Conservation (phyloP, 2,329 filamentous ascomycete species). For the Cladobotryum mycophilum region DNA sequence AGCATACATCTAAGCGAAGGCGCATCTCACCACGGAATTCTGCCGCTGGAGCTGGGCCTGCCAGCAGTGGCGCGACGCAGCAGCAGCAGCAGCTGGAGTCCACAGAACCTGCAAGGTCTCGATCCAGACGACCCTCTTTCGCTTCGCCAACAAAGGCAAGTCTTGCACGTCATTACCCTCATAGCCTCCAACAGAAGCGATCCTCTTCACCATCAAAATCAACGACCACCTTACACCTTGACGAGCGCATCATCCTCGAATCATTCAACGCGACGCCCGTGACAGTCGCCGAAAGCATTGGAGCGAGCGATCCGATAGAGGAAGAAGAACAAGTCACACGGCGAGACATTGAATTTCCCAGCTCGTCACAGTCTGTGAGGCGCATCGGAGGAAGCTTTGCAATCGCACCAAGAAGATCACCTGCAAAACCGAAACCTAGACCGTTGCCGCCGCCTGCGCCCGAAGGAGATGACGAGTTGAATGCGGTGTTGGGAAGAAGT, state of each 20-base stretch:
- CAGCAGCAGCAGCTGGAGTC: slow-evolving; percentile 1
- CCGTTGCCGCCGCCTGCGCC: slow-evolving; percentile 40
- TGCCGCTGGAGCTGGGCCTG: slow-evolving; percentile 22
- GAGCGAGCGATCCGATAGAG: background rate
- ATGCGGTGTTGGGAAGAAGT: slow-evolving; percentile 25
- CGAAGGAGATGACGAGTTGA: slow-evolving; percentile 22
- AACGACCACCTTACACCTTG: slow-evolving; percentile 6
- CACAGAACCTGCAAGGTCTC: slow-evolving; percentile 14
- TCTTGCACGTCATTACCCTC: slow-evolving; percentile 54
- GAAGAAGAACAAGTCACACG: slow-evolving; percentile 8
- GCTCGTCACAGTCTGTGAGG: slow-evolving; percentile 13
- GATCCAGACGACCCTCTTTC: slow-evolving; percentile 47
- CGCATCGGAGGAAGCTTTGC: slow-evolving; percentile 26
- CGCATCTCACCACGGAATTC: slow-evolving; percentile 51
- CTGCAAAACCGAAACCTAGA: slow-evolving; percentile 37
- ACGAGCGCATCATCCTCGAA: slow-evolving; percentile 23
- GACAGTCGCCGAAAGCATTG: slow-evolving; percentile 16
- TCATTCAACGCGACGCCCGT: slow-evolving; percentile 26
- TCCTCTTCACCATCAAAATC: slow-evolving; percentile 31
- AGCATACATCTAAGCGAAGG: slow-evolving; percentile 57
- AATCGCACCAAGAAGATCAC: slow-evolving; percentile 33
- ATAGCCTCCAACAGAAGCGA: slow-evolving; percentile 44
- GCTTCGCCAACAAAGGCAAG: slow-evolving; percentile 63
- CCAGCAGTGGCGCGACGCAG: slow-evolving; percentile 18
- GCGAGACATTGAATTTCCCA: slow-evolving; percentile 10